Base-by-base conservation (phyloP, 768 basidiomycete species). In the Lyophyllum semitale region DNA sequence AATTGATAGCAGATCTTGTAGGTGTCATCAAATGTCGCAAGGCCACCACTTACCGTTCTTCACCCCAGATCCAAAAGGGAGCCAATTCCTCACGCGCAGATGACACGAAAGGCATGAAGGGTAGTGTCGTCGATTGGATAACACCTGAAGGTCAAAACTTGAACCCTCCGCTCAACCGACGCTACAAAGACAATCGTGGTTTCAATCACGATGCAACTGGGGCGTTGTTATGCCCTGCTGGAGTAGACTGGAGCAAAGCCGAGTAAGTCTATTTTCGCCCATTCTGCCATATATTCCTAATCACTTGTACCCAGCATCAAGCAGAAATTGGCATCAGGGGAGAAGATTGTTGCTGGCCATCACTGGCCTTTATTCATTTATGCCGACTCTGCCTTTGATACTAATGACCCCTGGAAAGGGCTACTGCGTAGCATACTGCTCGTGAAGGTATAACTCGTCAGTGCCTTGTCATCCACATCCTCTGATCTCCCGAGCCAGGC, bases 181-280 rank as follows among this genome's bases (percentile, higher is more conserved):
- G 41, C 51, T n/a, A 18, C 30, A 53, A 53, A 37, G 5, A 6
- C 15, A 29, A 53, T 17, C n/a, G 41, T 4, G 51, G 51, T 13
- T 53, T 45, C 26, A 18, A 32, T 8, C 51, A 53, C 44, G 51
- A 53, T 20, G n/a, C 5, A 30, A 53, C 30, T 8, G 51, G 51
- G 8, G 41, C 51, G 9, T 41, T 53, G 18, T 20, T 44, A 29
- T 42, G 41, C 41, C 41, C 41, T 22, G 41, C 41, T 8, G 41
- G 41, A 7, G 8, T 11, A 8, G 18, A 42, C 18, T 42, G 41
- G 41, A 42, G 15, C 8, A 20, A 17, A 11, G 8, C 41, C 13
- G 20, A 22, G 41, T 42, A 20, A 7, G 41, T 20, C 20, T 20
- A 42, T 22, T 17, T 42, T 11, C 8, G 8, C 41, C 8, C 18